Percentiles rank a stretch among this genome's conserved stretches.
Evolutionary conservation across 2,329 filamentous ascomycete species (phyloP).

Genomic region (Phialophora expanda): DNA sequence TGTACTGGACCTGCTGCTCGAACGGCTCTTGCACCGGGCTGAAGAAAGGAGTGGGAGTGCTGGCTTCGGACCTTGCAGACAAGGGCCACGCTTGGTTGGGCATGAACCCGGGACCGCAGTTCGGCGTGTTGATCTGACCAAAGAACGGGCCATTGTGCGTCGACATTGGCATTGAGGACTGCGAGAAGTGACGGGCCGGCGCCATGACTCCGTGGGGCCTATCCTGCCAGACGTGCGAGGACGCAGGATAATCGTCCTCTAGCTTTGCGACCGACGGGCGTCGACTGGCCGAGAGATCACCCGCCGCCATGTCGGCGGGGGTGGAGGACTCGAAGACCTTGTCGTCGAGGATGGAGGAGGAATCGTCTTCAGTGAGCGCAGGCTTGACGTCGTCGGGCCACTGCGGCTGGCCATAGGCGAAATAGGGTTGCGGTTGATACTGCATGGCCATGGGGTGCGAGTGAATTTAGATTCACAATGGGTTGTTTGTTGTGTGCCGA

Average conservation of each 20-base stretch:
- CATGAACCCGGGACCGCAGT: conserved; percentile 50
- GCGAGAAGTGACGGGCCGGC: conserved; percentile 49
- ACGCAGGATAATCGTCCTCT: conserved; percentile 59
- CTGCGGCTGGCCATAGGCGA: conserved; percentile 52
- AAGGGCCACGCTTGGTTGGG: conserved; percentile 66
- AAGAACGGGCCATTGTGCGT: conserved; percentile 64
- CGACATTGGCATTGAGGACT: conserved; percentile 55
- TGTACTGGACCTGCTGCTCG: conserved; percentile 51
- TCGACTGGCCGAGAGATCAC: conserved; percentile 49
- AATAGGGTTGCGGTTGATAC: conserved; percentile 51
- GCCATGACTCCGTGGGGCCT: conserved; percentile 51
- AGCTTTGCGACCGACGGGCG: conserved; percentile 55
- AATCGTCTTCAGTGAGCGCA: conserved; percentile 54
- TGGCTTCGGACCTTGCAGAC: conserved; percentile 69
- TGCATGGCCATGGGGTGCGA: conserved; percentile 43
- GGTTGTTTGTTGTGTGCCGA: conserved; percentile 27
- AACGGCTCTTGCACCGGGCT: conserved; percentile 64
- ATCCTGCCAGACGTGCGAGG: conserved; percentile 59
- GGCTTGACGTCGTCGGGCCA: conserved; percentile 51
- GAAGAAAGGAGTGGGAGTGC: conserved; percentile 74
- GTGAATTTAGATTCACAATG: conserved; percentile 20
- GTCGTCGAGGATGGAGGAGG: conserved; percentile 59
- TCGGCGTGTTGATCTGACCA: conserved; percentile 63
- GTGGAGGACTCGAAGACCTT: conserved; percentile 57
- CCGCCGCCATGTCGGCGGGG: conserved; percentile 53